phyloP scores from a whole-genome alignment of 495 filamentous ascomycete genomes.

The Penicillium atrosanguineum region DNA sequence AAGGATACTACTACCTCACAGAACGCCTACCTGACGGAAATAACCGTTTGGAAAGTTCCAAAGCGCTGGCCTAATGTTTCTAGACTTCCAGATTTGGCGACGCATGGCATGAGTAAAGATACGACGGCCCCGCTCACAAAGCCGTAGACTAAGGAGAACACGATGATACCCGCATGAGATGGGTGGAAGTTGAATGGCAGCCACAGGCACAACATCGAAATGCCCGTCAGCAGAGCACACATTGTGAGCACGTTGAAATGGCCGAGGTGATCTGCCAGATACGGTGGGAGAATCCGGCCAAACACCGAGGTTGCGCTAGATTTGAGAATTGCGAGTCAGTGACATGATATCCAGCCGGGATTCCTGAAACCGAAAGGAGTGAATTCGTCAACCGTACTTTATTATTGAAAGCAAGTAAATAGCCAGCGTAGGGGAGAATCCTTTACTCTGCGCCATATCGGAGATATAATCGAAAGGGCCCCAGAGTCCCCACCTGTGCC shows the following conservation, averaged over 20 bases:
- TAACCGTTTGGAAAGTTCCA: slow-evolving; percentile 29
- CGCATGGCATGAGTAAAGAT: slow-evolving; percentile 34
- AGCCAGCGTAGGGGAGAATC: not conserved
- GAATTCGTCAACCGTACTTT: not conserved
- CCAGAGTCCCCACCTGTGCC: slow-evolving; percentile 1
- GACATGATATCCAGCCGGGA: no score
- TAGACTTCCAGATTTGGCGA: slow-evolving; percentile 25
- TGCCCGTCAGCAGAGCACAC: not conserved
- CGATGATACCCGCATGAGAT: slow-evolving; percentile 28
- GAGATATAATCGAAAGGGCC: slow-evolving; percentile 2
- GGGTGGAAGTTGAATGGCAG: slow-evolving; percentile 11
- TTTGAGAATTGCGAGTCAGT: not conserved
- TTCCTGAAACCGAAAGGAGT: no score
- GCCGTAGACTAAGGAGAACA: slow-evolving; percentile 30
- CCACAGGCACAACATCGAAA: not conserved
- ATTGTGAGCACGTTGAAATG: slow-evolving; percentile 1
- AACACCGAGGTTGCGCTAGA: slow-evolving; percentile 1
- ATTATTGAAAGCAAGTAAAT: not conserved
- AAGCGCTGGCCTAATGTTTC: slow-evolving; percentile 25
- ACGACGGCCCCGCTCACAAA: slow-evolving; percentile 37
- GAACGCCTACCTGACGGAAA: slow-evolving; percentile 13
- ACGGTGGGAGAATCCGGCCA: not conserved
- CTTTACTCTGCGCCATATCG: not conserved
- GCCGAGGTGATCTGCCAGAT: slow-evolving; percentile 1
- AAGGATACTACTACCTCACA: not conserved